Conservation (phyloP, 2,329 filamentous ascomycete species). For the Beauveria varroae region DNA sequence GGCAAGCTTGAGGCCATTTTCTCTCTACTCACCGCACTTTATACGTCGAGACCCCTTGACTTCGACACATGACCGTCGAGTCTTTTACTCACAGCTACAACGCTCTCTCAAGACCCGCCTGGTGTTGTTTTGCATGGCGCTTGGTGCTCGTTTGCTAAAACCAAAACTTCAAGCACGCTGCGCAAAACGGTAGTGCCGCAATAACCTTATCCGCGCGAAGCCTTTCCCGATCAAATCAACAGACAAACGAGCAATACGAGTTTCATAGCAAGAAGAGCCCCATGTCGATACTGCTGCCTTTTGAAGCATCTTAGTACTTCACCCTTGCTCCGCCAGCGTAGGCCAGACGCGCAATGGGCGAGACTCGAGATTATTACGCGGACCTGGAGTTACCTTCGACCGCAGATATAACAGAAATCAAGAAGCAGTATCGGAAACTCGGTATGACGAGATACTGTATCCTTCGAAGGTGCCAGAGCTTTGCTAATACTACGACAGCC, state of each 20-base stretch:
- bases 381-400: conserved; percentile 66
- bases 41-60: not conserved
- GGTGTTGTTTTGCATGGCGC: not conserved
- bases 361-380: conserved; percentile 71
- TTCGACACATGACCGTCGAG: not conserved
- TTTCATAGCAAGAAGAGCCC: not conserved
- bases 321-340: not conserved
- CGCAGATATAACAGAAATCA: conserved; percentile 68
- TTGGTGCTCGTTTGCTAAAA: not conserved
- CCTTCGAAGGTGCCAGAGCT: not conserved
- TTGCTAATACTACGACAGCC: conserved; percentile 42
- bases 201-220: not conserved
- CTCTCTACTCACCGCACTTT: not conserved
- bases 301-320: not conserved
- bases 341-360: conserved; percentile 21
- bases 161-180: not conserved
- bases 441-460: conserved; percentile 38
- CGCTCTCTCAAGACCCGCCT: not conserved
- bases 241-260: not conserved
- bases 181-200: not conserved
- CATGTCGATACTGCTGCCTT: not conserved
- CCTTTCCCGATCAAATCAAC: not conserved
- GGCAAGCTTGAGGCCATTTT: not conserved
- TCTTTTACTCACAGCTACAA: not conserved
- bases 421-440: conserved; percentile 79